phyloP scores from a whole-genome alignment of 257 asterid genomes.

The Lantana camara region DNA sequence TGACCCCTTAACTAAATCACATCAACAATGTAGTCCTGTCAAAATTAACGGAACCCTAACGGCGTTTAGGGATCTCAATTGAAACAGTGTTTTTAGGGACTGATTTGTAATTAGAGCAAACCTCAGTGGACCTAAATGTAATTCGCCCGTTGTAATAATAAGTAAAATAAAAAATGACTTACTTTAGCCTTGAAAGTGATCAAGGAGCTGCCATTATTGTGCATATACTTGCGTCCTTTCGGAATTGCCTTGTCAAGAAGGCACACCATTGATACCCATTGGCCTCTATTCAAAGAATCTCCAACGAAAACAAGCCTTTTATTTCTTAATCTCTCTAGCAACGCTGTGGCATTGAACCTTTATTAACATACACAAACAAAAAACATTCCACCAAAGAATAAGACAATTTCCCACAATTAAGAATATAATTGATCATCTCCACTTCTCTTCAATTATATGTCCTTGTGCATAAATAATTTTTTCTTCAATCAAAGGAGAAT shows the following conservation, averaged over 20 bases:
- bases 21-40: too few species aligned
- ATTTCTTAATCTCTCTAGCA: slow-evolving; percentile 72
- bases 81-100: too few species aligned
- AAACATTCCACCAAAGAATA: slow-evolving; percentile 38
- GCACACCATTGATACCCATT: slow-evolving; percentile 94
- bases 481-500: too few species aligned
- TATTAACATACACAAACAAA: slow-evolving; percentile 34
- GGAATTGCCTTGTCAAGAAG: slow-evolving; percentile 71
- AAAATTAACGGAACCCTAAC: too few species aligned
- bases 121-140: not conserved
- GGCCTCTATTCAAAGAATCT: slow-evolving; percentile 85
- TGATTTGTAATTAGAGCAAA: too few species aligned
- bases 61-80: too few species aligned
- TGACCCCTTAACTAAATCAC: too few species aligned
- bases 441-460: too few species aligned
- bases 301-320: slow-evolving; percentile 89
- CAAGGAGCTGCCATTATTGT: slow-evolving; percentile 70
- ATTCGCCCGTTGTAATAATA: too few species aligned
- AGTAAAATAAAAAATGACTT: slow-evolving; percentile 1
- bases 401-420: not conserved
- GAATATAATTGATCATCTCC: not conserved
- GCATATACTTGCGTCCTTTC: slow-evolving; percentile 48
- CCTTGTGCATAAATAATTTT: too few species aligned
- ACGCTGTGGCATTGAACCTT: slow-evolving; percentile 85
- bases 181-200: slow-evolving; percentile 83